Percentiles rank a stretch among this genome's conserved stretches.
Conservation (phyloP, 495 filamentous ascomycete species). For the Penicillium steckii region DNA sequence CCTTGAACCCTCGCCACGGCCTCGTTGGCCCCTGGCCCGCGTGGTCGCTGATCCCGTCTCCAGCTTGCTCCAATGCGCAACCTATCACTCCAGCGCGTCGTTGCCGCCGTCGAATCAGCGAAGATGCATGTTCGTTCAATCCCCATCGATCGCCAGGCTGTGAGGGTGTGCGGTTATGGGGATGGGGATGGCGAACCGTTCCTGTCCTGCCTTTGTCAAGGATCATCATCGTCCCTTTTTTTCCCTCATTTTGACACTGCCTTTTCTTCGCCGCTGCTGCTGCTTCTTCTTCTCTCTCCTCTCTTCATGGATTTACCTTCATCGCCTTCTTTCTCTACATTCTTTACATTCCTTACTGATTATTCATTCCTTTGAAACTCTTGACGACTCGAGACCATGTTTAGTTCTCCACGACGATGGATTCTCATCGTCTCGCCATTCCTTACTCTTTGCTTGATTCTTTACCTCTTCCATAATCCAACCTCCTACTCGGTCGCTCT, state of each 20-base stretch:
- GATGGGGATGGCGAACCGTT: neutral
- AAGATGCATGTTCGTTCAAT: slow-evolving; percentile 3
- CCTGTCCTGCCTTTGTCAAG: neutral
- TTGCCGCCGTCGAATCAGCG: slow-evolving; percentile 11
- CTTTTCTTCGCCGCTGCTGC: neutral
- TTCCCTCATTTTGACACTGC: neutral
- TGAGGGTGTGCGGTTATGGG: slow-evolving; percentile 1
- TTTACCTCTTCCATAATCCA: slow-evolving; percentile 16
- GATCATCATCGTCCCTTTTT: slow-evolving; percentile 18
- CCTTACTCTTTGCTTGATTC: slow-evolving; percentile 20
- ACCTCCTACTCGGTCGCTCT: slow-evolving; percentile 5
- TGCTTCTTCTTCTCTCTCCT: neutral
- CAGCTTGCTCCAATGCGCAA: slow-evolving; percentile 13
- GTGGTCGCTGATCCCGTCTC: slow-evolving; percentile 23
- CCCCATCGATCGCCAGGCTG: slow-evolving; percentile 22
- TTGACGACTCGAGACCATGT: slow-evolving; percentile 18
- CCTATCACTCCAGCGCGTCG: slow-evolving; percentile 19
- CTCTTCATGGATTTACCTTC: neutral
- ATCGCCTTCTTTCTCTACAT: slow-evolving; percentile 7
- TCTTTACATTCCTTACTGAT: slow-evolving; percentile 6
- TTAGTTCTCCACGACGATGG: slow-evolving; percentile 30
- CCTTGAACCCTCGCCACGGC: slow-evolving; percentile 13
- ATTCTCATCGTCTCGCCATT: slow-evolving; percentile 25
- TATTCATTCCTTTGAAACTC: neutral
- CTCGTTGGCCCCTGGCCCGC: slow-evolving; percentile 29